Evolutionary conservation across 176 grass and related monocot species (phyloP).

Genomic region (Areca catechu): DNA sequence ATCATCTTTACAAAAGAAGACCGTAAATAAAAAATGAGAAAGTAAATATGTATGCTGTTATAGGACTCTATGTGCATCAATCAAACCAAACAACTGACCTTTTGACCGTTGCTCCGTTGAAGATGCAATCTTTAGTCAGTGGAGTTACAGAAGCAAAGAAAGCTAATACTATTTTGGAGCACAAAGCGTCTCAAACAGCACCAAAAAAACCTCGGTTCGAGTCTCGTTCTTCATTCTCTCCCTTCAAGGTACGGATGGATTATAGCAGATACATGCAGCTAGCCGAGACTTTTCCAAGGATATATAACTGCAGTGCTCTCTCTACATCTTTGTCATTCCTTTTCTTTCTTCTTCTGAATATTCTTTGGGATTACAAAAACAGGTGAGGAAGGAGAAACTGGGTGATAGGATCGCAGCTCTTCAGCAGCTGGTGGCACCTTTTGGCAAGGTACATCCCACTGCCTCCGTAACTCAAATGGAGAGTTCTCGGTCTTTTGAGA

Average conservation of each 20-base stretch:
- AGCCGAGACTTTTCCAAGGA: no score
- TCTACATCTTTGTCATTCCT: no score
- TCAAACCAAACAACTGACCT: background rate
- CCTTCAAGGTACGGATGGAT: conserved; percentile 54
- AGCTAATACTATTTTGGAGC: conserved; percentile 20
- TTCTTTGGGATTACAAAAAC: conserved; percentile 3
- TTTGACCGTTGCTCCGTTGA: conserved; percentile 7
- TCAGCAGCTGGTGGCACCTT: conserved; percentile 87
- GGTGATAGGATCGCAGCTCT: conserved; percentile 97
- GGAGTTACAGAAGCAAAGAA: conserved; percentile 28
- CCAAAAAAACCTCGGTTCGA: conserved; percentile 40
- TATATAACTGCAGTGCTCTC: no score
- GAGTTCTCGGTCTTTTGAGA: no score
- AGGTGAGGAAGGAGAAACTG: conserved; percentile 97
- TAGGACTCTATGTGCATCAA: conserved; percentile 4
- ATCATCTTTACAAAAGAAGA: conserved; percentile 31
- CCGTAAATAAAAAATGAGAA: background rate
- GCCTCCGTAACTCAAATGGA: no score
- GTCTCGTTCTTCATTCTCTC: conserved; percentile 44
- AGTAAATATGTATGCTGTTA: conserved; percentile 5
- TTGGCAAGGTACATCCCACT: conserved; percentile 59
- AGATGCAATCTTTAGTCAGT: conserved; percentile 32
- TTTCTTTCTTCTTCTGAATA: no score
- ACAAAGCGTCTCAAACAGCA: conserved; percentile 18
- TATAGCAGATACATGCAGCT: no score